phyloP scores from a whole-genome alignment of 23 red algal genomes.

The Cyanidiococcus yangmingshanensis region DNA sequence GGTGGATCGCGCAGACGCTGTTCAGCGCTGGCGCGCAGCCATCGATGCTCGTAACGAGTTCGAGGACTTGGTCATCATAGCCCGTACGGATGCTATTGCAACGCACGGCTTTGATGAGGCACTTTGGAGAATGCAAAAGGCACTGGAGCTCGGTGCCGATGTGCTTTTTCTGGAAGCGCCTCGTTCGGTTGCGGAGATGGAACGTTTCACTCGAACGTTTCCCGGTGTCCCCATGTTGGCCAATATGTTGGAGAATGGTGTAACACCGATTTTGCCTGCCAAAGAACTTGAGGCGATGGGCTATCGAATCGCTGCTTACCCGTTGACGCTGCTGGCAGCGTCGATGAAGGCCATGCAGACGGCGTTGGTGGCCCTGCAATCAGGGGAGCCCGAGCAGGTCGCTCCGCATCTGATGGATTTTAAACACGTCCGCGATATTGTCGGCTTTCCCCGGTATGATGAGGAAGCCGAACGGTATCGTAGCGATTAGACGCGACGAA shows the following conservation, averaged over 20 bases:
- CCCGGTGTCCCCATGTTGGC: conserved; percentile 45
- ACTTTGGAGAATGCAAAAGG: conserved; percentile 36
- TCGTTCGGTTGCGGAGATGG: conserved; percentile 39
- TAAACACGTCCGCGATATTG: conserved; percentile 47
- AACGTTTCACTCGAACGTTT: conserved; percentile 23
- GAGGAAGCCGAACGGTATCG: conserved; percentile 27
- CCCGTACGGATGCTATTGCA: conserved; percentile 18
- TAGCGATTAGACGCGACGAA: neutral
- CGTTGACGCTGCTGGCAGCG: conserved; percentile 63
- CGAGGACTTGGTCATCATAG: conserved; percentile 13
- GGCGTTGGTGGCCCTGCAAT: conserved; percentile 35
- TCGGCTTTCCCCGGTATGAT: conserved; percentile 69
- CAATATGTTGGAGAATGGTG: conserved; percentile 84
- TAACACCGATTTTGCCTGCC: conserved; percentile 68
- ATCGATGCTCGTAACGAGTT: conserved; percentile 56
- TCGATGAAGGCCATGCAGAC: conserved; percentile 69
- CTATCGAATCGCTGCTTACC: conserved; percentile 81
- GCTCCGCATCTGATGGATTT: conserved; percentile 52
- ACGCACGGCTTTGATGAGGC: conserved; percentile 66
- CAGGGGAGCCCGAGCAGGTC: conserved; percentile 46
- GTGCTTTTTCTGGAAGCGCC: conserved; percentile 91
- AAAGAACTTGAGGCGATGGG: conserved; percentile 55
- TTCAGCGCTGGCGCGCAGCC: conserved; percentile 62
- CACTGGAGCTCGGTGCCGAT: conserved; percentile 57
- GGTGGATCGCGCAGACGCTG: conserved; percentile 57